Conservation (phyloP, 169 alveolate genomes). For the Plasmodium knowlesi region DNA sequence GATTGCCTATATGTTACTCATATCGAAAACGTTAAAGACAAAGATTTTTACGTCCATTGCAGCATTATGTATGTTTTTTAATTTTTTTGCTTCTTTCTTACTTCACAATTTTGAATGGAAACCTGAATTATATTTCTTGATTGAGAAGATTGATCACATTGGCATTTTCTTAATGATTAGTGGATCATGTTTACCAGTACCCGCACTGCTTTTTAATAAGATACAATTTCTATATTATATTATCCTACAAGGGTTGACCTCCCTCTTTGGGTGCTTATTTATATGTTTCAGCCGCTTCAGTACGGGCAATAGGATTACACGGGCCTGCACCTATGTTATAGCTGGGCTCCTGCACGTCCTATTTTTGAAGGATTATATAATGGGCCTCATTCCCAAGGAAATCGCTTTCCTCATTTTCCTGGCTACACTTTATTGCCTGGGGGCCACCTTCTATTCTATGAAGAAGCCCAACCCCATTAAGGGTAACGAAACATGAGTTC, state of each 20-base stretch:
- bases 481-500: not conserved
- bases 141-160: constrained; percentile 42
- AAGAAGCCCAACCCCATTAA: constrained; percentile 80
- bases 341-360: constrained; percentile 74
- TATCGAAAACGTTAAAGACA: constrained; percentile 37
- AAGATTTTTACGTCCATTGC: constrained; percentile 50
- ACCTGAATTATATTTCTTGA: constrained; percentile 54
- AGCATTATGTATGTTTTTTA: constrained; percentile 49
- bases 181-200: constrained; percentile 79
- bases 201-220: constrained; percentile 47
- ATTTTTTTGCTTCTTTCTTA: constrained; percentile 61
- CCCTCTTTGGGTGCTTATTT: constrained; percentile 74
- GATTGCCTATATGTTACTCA: constrained; percentile 57
- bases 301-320: constrained; percentile 58
- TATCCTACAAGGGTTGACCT: constrained; percentile 75
- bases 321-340: constrained; percentile 60
- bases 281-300: constrained; percentile 28
- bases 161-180: constrained; percentile 86
- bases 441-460: constrained; percentile 80
- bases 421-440: constrained; percentile 73
- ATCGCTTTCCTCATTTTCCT: constrained; percentile 33
- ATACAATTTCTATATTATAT: constrained; percentile 34
- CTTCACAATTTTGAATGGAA: constrained; percentile 76
- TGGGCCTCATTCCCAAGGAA: constrained; percentile 43
- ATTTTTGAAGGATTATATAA: constrained; percentile 51